Base-by-base conservation (phyloP, 768 basidiomycete species). In the Plicaturopsis crispa region DNA sequence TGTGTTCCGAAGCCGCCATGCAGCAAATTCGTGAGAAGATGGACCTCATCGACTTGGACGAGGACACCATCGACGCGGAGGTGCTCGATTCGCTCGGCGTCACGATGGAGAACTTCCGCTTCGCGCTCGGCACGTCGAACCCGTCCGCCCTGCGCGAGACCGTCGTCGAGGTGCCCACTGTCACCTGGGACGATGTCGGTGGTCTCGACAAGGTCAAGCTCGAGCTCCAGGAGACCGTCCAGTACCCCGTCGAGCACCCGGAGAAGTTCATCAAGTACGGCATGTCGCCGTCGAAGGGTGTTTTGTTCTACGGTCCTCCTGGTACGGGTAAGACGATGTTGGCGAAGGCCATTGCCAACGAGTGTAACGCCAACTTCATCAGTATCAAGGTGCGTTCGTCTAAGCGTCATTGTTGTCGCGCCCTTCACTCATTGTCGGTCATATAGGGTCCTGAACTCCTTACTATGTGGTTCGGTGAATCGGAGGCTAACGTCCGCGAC, bases 261-360 rank as follows among this genome's bases (percentile, higher is more conserved):
- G 96, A 99, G 61, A 99, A 99, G 71, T 99, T 98, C 91, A 73
- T 99, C 84, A 99, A 99, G 72, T 99, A 99, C 55, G 96, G 96
- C 50, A 98, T 99, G 96, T 91, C 90, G 19, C 94, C 96, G 4
- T 94, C 91, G 23, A 98, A 98, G 71, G 96, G 96, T 80, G 96
- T 99, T 33, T 65, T 99, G 53, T 99, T 99, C 78, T 99, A 98
- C 61, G 96, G 96, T 32, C 96, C 96, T 58, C 96, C 96, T 49
- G 96, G 96, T 76, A 99, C 96, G 46, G 96, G 96, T 86, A 99
- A 99, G 71, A 99, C 96, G 16, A 58, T 99, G 50, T 76, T 99
- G 40, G 96, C 96, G 39, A 99, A 98, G 69, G 96, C 96, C 43
- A 97, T 98, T 55, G 96, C 96, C 50, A 93, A 97, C 60, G 96